Conservation (phyloP, 164 flowering plant genomes). For the Chimonanthus salicifolius region DNA sequence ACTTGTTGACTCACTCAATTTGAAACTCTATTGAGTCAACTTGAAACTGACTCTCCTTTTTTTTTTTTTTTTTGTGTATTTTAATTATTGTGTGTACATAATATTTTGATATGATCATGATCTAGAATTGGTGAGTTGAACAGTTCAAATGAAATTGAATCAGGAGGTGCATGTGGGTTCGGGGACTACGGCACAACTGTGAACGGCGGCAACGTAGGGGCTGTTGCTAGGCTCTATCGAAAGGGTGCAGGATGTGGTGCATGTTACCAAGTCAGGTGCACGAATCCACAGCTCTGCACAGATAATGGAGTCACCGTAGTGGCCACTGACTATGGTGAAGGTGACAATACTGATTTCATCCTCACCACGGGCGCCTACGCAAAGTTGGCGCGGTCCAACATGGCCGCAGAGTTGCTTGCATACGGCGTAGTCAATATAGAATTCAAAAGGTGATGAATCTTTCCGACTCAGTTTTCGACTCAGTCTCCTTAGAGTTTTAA, state of each 20-base stretch:
- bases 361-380: conserved; percentile 53
- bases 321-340: conserved; percentile 78
- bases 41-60: neutral
- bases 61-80: neutral
- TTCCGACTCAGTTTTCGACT: neutral
- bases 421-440: conserved; percentile 79
- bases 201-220: conserved; percentile 62
- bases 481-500: neutral
- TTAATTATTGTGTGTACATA: neutral
- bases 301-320: conserved; percentile 54
- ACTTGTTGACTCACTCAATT: too few species aligned
- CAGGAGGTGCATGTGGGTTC: conserved; percentile 89
- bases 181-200: conserved; percentile 69
- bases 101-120: neutral
- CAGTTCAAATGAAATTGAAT: neutral
- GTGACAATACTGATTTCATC: conserved; percentile 77
- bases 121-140: neutral
- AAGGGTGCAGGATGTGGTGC: conserved; percentile 81
- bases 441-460: conserved; percentile 30
- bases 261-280: conserved; percentile 92
- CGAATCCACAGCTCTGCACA: conserved; percentile 39
- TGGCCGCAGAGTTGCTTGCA: conserved; percentile 34
- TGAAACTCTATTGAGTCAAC: neutral
- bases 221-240: conserved; percentile 51
- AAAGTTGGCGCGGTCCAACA: conserved; percentile 40